Evolutionary conservation across 2,329 filamentous ascomycete species (phyloP).

Genomic region (Hypoxylon sp.): DNA sequence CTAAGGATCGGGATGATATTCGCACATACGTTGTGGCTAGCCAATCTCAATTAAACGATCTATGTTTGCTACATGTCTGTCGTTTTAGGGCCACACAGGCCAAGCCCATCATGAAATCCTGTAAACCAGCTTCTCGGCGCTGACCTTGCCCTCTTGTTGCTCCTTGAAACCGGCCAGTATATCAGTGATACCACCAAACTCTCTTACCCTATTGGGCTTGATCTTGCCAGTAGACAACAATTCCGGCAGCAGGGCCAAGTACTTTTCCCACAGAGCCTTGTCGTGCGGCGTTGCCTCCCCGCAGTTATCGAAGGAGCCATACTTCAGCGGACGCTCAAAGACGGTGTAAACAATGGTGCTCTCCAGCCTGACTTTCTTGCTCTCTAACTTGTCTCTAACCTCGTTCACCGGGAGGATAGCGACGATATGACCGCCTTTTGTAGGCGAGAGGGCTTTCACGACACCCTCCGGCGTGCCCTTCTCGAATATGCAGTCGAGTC

Average conservation of each 20-base stretch:
- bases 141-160: constrained; percentile 52
- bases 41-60: background rate
- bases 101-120: constrained; percentile 43
- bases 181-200: constrained; percentile 51
- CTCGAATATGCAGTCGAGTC: constrained; percentile 53
- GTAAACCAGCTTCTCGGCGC: constrained; percentile 55
- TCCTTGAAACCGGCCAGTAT: constrained; percentile 51
- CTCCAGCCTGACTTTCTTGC: constrained; percentile 52
- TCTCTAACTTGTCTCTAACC: constrained; percentile 39
- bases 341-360: constrained; percentile 55
- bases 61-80: background rate
- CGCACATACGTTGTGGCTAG: too few species aligned
- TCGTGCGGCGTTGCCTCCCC: constrained; percentile 51
- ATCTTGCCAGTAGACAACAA: constrained; percentile 50
- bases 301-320: constrained; percentile 50
- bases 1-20: too few species aligned
- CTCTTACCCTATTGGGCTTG: constrained; percentile 52
- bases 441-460: constrained; percentile 50
- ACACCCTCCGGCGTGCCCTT: constrained; percentile 46
- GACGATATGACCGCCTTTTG: constrained; percentile 52
- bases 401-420: constrained; percentile 47
- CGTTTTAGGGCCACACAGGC: background rate
- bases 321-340: constrained; percentile 49
- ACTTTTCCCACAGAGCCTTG: constrained; percentile 54
- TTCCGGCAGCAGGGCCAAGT: constrained; percentile 51